Evolutionary conservation across 2,329 filamentous ascomycete species (phyloP), one percentile per base, ranked within the genome.

Genomic region (Alternaria gansuensis): DNA sequence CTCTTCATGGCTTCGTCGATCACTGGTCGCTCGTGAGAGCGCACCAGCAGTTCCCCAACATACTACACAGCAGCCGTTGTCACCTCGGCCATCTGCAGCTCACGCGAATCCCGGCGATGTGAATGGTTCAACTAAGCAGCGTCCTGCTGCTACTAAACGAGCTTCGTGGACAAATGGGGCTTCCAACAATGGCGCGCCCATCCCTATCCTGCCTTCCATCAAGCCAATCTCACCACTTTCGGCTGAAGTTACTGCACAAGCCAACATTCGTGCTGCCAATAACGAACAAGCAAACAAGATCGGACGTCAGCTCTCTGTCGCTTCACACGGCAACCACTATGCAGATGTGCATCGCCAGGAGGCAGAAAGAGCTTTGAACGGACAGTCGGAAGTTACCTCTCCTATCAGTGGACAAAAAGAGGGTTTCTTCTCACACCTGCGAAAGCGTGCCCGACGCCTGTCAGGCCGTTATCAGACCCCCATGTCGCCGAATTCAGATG

Each of bases 351-450:
- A 97, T 75, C 87, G 94, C 54, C 92, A 94, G 79, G 92, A 98
- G 78, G 92, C 94, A 13, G 94, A 98, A 78, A 86, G 92, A 63
- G 92, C 93, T 36, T 84, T 98, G 44, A 97, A 93, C 74, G 95
- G 93, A 52, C 88, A 90, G 70, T 86, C 85, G 33, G 90, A 89
- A 23, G 82, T 93, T 24, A 88, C 86, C 14, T 95, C 92, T 5
- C 92, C 93, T 4, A 88, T 89, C 0, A 89, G 85, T 69, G 91
- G 86, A 17, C 91, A 93, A 56, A 96, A 96, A 74, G 95, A 99
- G 77, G 92, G 95, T 78, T 99, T 99, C 82, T 99, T 99, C 80
- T 98, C 95, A 0, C 95, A 99, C 75, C 84, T 99, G 7, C 87
- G 95, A 56, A 99, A 99, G 79, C 89, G 94, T 51, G 95, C 96